phyloP scores from a whole-genome alignment of 2,329 filamentous ascomycete species.

The Diaporthe amygdali region DNA sequence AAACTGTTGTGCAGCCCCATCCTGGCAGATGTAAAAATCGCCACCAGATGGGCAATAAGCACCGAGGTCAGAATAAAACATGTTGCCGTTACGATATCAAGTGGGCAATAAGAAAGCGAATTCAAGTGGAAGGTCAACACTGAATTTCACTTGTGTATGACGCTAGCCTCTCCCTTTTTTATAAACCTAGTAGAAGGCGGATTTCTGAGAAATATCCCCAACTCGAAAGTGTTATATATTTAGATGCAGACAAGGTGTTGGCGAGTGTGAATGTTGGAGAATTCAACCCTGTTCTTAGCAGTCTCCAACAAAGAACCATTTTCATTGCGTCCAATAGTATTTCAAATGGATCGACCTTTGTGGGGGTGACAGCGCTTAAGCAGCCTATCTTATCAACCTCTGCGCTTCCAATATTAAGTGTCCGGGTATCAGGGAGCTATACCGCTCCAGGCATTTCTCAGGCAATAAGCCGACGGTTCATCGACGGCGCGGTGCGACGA shows the following conservation, averaged over 20 bases:
- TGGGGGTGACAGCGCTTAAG: neutral
- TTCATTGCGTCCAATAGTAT: neutral
- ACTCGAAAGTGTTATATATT: too few relatives aligned
- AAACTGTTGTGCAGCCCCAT: neutral
- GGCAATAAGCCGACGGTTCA: too few relatives aligned
- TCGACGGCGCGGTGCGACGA: too few relatives aligned
- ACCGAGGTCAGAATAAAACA: neutral
- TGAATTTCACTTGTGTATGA: too few relatives aligned
- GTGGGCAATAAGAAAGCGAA: neutral
- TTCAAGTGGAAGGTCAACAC: neutral
- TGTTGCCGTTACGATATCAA: neutral
- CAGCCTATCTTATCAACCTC: neutral
- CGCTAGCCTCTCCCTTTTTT: too few relatives aligned
- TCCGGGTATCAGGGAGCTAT: neutral
- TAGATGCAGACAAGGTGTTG: neutral
- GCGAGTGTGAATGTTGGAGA: too few relatives aligned
- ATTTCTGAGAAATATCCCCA: too few relatives aligned
- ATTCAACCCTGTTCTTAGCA: neutral
- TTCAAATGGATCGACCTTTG: neutral
- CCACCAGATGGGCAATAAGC: neutral
- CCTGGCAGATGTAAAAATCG: neutral
- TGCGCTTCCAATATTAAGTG: neutral
- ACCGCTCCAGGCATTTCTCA: too few relatives aligned
- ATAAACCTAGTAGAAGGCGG: neutral
- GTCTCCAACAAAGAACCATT: neutral